phyloP scores from a whole-genome alignment of 495 filamentous ascomycete species.

The Podospora conica region DNA sequence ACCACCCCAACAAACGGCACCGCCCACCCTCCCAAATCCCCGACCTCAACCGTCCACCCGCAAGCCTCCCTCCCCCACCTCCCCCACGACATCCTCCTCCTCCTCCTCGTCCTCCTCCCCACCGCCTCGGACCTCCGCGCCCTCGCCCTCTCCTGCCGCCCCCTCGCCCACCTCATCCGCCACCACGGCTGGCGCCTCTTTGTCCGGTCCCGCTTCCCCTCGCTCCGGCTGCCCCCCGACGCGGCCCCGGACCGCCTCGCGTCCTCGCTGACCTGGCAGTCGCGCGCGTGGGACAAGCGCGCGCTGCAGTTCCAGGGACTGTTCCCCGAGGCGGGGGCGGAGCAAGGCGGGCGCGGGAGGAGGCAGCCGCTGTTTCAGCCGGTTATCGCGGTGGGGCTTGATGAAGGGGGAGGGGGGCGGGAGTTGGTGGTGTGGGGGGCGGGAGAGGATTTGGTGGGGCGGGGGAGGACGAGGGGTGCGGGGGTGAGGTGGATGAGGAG shows the following conservation, averaged over 20 bases:
- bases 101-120: constrained; percentile 33
- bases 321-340: constrained; percentile 4
- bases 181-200: constrained; percentile 40
- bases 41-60: neutral
- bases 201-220: constrained; percentile 33
- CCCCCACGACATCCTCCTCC: constrained; percentile 35
- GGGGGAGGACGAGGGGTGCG: constrained; percentile 24
- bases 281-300: constrained; percentile 39
- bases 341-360: constrained; percentile 16
- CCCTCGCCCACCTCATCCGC: constrained; percentile 23
- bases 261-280: constrained; percentile 35
- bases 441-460: constrained; percentile 37
- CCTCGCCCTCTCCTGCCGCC: constrained; percentile 27
- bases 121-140: constrained; percentile 33
- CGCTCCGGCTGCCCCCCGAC: constrained; percentile 21
- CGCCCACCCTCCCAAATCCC: neutral
- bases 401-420: constrained; percentile 23
- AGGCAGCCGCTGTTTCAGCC: constrained; percentile 25
- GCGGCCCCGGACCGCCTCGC: constrained; percentile 26
- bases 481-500: constrained; percentile 26
- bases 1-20: neutral
- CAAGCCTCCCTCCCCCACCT: constrained; percentile 19
- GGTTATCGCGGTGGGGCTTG: constrained; percentile 35
- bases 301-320: constrained; percentile 27
- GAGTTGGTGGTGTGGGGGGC: constrained; percentile 42